phyloP scores from a whole-genome alignment of 805 yeast species.

The Naumovozyma castellii region DNA sequence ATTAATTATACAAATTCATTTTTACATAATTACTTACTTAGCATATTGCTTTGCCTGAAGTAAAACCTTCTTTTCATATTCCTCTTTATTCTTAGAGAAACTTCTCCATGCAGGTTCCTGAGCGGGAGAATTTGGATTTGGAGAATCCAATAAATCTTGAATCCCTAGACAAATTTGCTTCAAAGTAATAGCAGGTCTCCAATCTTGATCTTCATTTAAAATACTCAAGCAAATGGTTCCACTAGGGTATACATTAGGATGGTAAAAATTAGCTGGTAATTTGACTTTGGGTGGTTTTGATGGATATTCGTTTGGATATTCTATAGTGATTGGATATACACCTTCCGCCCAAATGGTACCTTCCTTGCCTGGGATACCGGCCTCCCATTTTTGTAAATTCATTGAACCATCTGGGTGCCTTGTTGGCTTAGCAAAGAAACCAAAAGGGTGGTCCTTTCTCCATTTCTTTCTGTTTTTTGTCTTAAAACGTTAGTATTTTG shows the following conservation, averaged over 20 bases:
- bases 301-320: conserved; percentile 87
- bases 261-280: conserved; percentile 85
- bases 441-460: conserved; percentile 98
- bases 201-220: conserved; percentile 88
- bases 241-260: conserved; percentile 95
- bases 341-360: conserved; percentile 86
- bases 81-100: conserved; percentile 54
- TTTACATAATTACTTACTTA: conserved; percentile 7
- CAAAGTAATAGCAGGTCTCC: conserved; percentile 94
- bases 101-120: conserved; percentile 96
- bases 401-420: conserved; percentile 75
- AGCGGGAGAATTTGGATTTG: conserved; percentile 94
- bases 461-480: conserved; percentile 75
- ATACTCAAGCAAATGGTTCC: conserved; percentile 93
- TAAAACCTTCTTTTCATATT: conserved; percentile 66
- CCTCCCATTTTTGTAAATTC: conserved; percentile 80
- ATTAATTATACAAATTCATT: background rate
- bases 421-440: conserved; percentile 85
- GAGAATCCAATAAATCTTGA: conserved; percentile 81
- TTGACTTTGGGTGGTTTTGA: conserved; percentile 92
- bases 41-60: conserved; percentile 75
- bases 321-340: conserved; percentile 72
- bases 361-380: conserved; percentile 91
- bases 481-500: too few species aligned
- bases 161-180: conserved; percentile 86